These are phyloP conservation scores for Begonia peltatifolia DNA, from an alignment of 306 rosid genomes.

Conservation along the genomic window DNA sequence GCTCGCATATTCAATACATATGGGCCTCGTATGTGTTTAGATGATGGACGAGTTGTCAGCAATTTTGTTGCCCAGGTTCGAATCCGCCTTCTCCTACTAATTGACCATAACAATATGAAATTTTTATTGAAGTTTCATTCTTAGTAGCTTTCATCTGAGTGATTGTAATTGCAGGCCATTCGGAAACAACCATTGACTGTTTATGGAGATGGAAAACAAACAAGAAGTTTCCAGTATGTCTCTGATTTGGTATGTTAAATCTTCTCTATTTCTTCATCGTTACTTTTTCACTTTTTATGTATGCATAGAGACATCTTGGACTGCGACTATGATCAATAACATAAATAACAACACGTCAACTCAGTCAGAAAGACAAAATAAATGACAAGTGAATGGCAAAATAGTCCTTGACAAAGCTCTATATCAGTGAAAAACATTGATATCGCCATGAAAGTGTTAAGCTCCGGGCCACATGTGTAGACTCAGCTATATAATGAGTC, in stretches of 20 bases:
- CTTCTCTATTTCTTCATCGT: too few species aligned
- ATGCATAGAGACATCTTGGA: too few species aligned
- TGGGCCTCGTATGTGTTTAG: constrained; percentile 94
- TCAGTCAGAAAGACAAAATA: too few species aligned
- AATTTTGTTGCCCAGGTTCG: constrained; percentile 91
- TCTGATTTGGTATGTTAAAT: constrained; percentile 65
- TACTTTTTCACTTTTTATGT: too few species aligned
- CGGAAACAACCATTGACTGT: constrained; percentile 84
- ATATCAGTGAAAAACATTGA: too few species aligned
- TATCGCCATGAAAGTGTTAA: too few species aligned
- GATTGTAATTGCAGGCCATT: constrained; percentile 42
- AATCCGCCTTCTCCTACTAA: neutral
- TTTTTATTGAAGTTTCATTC: neutral
- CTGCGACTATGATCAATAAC: neutral
- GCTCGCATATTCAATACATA: constrained; percentile 94
- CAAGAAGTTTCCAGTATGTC: constrained; percentile 94
- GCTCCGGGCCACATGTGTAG: too few species aligned
- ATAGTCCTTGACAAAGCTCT: too few species aligned
- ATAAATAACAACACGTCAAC: neutral
- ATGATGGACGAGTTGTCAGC: constrained; percentile 99
- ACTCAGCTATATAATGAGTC: too few species aligned
- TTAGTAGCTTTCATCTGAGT: neutral
- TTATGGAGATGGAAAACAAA: constrained; percentile 90
- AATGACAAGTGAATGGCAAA: too few species aligned
- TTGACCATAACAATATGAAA: too few species aligned